Base-by-base conservation (phyloP, 768 basidiomycete species). In the Cantharellus anzutake region DNA sequence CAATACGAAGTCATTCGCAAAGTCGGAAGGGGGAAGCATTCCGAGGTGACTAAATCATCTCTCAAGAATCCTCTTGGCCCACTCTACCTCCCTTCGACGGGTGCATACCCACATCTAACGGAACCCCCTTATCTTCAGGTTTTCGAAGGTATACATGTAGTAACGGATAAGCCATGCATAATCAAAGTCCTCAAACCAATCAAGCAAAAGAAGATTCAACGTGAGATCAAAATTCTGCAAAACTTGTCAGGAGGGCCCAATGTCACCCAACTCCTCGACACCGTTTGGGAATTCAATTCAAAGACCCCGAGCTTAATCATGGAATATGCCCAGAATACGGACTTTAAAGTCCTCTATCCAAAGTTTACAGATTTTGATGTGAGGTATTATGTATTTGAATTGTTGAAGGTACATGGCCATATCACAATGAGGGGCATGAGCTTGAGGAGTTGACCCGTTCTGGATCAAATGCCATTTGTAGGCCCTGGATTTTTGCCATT, bases 181-280 rank as follows among this genome's bases (percentile, higher is more conserved):
- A 92, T 98, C 75, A 98, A 98, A 71, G 94, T 98, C 40, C 78
- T 98, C 65, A 98, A 98, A 71, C 94, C 94, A 0, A 93, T 98
- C 44, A 98, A 98, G 79, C 97, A 98, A 81, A 98, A 98, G 81
- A 98, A 98, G 75, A 97, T 97, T 73, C 97, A 97, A 74, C 80
- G 94, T 63, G 94, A 98, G 74, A 96, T 98, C 71, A 97, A 97
- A 76, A 94, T 98, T 67, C 74, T 98, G 35, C 91, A 93, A 72
- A 96, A 97, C 70, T 77, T 98, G 39, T 89, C 92, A 0, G 93
- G 94, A 35, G 94, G 94, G 3, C 92, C 92, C 2, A 98, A 98
- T 71, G 78, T 98, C 63, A 88, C 97, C 56, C 84, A 84, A 4
- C 76, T 98, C 57, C 76, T 97, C 63, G 94, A 98, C 68, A 91